Percentiles rank a stretch among this genome's conserved stretches.
Evolutionary conservation across 2,329 filamentous ascomycete species (phyloP).

Genomic region (Diaporthe caulivora): DNA sequence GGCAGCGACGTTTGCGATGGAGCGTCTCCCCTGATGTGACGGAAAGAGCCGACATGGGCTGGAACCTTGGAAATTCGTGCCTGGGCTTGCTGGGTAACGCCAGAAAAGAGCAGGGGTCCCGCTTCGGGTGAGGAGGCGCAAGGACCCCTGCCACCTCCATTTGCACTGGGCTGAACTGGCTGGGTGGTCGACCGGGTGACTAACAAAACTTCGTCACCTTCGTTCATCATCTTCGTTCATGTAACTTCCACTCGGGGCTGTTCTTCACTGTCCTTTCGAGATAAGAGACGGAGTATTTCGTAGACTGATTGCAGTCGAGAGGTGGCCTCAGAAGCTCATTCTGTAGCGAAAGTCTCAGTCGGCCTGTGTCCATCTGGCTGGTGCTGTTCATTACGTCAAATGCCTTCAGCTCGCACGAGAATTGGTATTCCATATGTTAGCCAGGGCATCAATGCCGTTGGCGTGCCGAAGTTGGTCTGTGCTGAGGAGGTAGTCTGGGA

Average conservation of each 20-base stretch:
- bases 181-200: too few species aligned
- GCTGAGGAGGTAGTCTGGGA: background rate
- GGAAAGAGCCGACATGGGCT: constrained; percentile 36
- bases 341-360: too few species aligned
- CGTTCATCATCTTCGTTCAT: too few species aligned
- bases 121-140: constrained; percentile 39
- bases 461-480: background rate
- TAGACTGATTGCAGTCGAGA: too few species aligned
- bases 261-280: too few species aligned
- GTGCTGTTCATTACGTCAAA: too few species aligned
- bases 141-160: background rate
- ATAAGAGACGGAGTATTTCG: too few species aligned
- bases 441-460: background rate
- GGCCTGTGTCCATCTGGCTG: too few species aligned
- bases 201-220: too few species aligned
- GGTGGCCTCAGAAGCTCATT: too few species aligned
- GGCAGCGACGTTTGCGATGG: constrained; percentile 21
- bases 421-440: background rate
- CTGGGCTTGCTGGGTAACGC: constrained; percentile 18
- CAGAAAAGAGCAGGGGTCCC: constrained; percentile 4
- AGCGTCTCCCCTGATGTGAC: constrained; percentile 28
- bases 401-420: too few species aligned
- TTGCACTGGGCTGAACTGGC: background rate
- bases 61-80: constrained; percentile 31
- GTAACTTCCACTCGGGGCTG: too few species aligned